Percentiles rank a stretch among this genome's conserved stretches.
These are phyloP conservation scores for Pseudovirgaria hyperparasitica DNA, from an alignment of 2,329 filamentous ascomycete species.

Conservation along the genomic window DNA sequence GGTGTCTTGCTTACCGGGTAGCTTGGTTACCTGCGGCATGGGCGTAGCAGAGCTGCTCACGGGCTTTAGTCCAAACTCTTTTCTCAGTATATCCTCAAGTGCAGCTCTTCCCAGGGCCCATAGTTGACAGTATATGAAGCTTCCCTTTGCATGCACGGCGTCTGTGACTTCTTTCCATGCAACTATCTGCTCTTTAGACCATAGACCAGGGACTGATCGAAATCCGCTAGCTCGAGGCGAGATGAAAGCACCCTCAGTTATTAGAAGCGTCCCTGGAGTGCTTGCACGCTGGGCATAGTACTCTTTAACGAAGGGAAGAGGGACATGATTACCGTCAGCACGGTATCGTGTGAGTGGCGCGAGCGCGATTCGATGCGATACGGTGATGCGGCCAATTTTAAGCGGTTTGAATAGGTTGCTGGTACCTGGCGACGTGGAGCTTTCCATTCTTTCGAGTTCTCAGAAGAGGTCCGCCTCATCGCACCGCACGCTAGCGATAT, in stretches of 20 bases:
- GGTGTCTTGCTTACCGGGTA: too few species aligned
- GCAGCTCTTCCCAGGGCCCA: slow-evolving; percentile 49
- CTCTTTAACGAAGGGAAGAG: slow-evolving; percentile 15
- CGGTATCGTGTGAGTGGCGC: slow-evolving; percentile 26
- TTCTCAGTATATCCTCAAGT: slow-evolving; percentile 20
- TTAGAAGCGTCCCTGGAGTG: slow-evolving; percentile 18
- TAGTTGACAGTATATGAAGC: slow-evolving; percentile 49
- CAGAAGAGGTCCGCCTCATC: too few species aligned
- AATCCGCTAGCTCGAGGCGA: slow-evolving; percentile 14
- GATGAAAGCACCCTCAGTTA: slow-evolving; percentile 24
- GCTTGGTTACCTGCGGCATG: slow-evolving; percentile 20
- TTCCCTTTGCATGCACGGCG: slow-evolving; percentile 49
- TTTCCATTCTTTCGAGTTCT: too few species aligned
- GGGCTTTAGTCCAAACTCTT: slow-evolving; percentile 14
- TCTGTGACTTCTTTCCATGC: slow-evolving; percentile 49
- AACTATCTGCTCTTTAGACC: slow-evolving; percentile 36
- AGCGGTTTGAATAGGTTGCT: slow-evolving; percentile 24
- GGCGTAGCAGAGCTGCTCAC: slow-evolving; percentile 19
- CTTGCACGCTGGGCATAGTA: slow-evolving; percentile 19
- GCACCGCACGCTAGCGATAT: too few species aligned
- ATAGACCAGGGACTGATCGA: slow-evolving; percentile 17
- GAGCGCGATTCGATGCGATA: slow-evolving; percentile 20
- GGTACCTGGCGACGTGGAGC: too few species aligned
- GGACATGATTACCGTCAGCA: slow-evolving; percentile 31
- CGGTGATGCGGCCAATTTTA: slow-evolving; percentile 13